Evolutionary conservation across 306 rosid species (phyloP).

Genomic region (Neltuma alba): DNA sequence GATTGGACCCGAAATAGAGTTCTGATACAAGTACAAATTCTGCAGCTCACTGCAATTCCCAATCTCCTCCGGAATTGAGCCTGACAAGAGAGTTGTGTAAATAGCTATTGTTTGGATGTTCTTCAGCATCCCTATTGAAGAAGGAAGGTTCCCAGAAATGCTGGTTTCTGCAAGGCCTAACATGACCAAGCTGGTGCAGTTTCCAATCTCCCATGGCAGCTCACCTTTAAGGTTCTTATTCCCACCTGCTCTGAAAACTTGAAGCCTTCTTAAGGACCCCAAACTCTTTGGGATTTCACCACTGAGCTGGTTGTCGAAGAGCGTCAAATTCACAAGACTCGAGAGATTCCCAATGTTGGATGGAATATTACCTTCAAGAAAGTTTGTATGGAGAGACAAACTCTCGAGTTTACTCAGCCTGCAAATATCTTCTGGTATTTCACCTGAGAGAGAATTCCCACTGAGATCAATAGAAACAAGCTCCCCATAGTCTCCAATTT

Average conservation of each 20-base stretch:
- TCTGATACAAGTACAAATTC: slow-evolving; percentile 74
- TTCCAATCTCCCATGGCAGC: slow-evolving; percentile 88
- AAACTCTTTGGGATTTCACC: slow-evolving; percentile 81
- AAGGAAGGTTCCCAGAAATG: slow-evolving; percentile 81
- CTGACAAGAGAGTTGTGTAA: slow-evolving; percentile 72
- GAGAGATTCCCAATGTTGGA: slow-evolving; percentile 71
- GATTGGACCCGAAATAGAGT: slow-evolving; percentile 69
- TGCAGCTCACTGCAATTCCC: slow-evolving; percentile 80
- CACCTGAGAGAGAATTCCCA: slow-evolving; percentile 68
- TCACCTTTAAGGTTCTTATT: slow-evolving; percentile 74
- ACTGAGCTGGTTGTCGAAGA: slow-evolving; percentile 71
- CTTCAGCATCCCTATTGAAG: slow-evolving; percentile 74
- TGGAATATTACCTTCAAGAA: slow-evolving; percentile 75
- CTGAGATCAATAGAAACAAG: slow-evolving; percentile 66
- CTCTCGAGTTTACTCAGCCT: slow-evolving; percentile 58
- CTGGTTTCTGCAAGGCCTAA: slow-evolving; percentile 93
- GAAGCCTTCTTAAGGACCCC: slow-evolving; percentile 64
- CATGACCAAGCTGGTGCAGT: slow-evolving; percentile 75
- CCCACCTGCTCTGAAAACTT: slow-evolving; percentile 85
- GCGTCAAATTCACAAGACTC: slow-evolving; percentile 60
- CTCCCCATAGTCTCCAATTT: slow-evolving; percentile 63
- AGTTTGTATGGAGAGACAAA: slow-evolving; percentile 61
- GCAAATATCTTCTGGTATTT: slow-evolving; percentile 79
- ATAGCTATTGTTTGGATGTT: slow-evolving; percentile 69
- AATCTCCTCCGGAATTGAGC: slow-evolving; percentile 85